phyloP scores from a whole-genome alignment of 2,329 filamentous ascomycete genomes.

The Neonectria hederae region DNA sequence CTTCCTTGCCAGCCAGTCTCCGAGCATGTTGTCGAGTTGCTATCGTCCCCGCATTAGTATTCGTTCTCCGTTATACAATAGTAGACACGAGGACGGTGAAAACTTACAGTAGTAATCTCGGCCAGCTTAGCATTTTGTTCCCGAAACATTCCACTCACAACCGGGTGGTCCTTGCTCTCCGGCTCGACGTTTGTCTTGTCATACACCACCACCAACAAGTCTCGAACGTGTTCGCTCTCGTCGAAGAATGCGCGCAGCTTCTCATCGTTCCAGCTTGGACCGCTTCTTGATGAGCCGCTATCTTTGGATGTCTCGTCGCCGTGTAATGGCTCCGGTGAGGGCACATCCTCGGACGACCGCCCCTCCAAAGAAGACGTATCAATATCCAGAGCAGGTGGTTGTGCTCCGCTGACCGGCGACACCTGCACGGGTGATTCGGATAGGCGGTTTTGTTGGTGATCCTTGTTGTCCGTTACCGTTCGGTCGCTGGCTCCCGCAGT shows the following conservation, averaged over 20 bases:
- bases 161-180: conserved; percentile 83
- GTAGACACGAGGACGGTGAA: background rate
- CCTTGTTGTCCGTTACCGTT: conserved; percentile 40
- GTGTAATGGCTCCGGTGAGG: conserved; percentile 69
- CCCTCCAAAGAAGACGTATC: conserved; percentile 78
- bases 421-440: conserved; percentile 76
- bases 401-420: conserved; percentile 50
- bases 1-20: conserved; percentile 80
- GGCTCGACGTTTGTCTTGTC: conserved; percentile 87
- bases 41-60: conserved; percentile 45
- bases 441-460: conserved; percentile 55
- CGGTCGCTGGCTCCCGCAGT: conserved; percentile 47
- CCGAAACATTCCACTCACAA: conserved; percentile 81
- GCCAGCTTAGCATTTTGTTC: conserved; percentile 87
- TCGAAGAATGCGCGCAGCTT: conserved; percentile 91
- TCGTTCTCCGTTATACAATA: background rate
- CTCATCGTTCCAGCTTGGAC: conserved; percentile 82
- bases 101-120: conserved; percentile 80
- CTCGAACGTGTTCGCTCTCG: conserved; percentile 85
- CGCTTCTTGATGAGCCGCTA: conserved; percentile 48
- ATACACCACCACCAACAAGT: conserved; percentile 90
- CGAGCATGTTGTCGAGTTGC: conserved; percentile 88
- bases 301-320: conserved; percentile 52
- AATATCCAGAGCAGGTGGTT: conserved; percentile 73
- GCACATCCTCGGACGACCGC: conserved; percentile 70